A percentile compares a stretch with the other conserved stretches of the same genome.
Evolutionary conservation across 225 moss, liverwort and hornwort genomes (phyloP).

Genomic region (Thuidium tamariscinum): DNA sequence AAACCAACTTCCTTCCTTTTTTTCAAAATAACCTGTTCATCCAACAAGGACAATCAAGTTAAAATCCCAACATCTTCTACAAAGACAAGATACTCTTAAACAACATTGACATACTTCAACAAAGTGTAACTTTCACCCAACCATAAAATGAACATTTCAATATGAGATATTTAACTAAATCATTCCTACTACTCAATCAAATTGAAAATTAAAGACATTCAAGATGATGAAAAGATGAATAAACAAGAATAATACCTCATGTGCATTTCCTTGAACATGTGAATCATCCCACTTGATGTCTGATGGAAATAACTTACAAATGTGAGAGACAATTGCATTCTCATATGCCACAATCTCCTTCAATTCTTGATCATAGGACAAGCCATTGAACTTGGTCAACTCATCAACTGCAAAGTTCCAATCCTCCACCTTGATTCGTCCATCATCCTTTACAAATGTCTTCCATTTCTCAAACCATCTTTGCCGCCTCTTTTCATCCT

Average conservation of each 20-base stretch:
- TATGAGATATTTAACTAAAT: rapidly evolving
- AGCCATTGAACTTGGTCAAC: background rate
- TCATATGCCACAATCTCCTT: background rate
- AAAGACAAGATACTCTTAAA: background rate
- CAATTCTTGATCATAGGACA: background rate
- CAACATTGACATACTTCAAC: background rate
- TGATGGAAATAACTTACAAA: rapidly evolving
- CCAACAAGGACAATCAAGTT: background rate
- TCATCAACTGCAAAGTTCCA: background rate
- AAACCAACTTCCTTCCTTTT: background rate
- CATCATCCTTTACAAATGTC: background rate
- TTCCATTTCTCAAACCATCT: background rate
- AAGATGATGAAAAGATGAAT: background rate
- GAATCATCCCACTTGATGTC: background rate
- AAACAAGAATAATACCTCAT: background rate
- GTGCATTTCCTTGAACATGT: background rate
- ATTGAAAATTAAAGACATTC: background rate
- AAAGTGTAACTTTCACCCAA: background rate
- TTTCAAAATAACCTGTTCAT: background rate
- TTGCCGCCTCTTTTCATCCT: too few relatives aligned
- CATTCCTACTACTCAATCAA: background rate
- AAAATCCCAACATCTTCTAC: background rate
- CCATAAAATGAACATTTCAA: rapidly evolving
- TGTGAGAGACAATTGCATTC: background rate
- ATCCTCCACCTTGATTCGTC: background rate